Evolutionary conservation across 768 basidiomycete genomes (phyloP).

Genomic region (Boletus bicolor): DNA sequence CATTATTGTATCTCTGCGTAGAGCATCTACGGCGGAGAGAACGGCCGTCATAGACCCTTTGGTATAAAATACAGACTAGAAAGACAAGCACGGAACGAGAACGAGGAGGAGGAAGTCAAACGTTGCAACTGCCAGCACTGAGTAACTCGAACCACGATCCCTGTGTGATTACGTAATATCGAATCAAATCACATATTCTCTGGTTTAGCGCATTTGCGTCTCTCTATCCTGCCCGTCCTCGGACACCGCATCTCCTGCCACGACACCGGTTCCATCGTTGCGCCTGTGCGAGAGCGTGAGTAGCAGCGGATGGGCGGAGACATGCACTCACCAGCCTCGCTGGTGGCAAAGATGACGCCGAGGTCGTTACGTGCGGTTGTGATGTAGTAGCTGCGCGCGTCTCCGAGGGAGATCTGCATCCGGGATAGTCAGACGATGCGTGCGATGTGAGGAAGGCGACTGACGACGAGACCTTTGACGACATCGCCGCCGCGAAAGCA

Average conservation of each 20-base stretch:
- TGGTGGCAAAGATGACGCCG: slow-evolving; percentile 87
- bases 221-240: slow-evolving; percentile 74
- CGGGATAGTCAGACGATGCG: slow-evolving; percentile 5
- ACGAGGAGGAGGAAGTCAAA: neutral
- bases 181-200: slow-evolving; percentile 46
- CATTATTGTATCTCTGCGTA: slow-evolving; percentile 59
- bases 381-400: slow-evolving; percentile 88
- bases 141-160: slow-evolving; percentile 14
- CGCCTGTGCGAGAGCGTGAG: slow-evolving; percentile 43
- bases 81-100: slow-evolving; percentile 7
- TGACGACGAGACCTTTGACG: slow-evolving; percentile 79
- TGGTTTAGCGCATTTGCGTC: slow-evolving; percentile 84
- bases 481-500: slow-evolving; percentile 93
- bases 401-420: slow-evolving; percentile 81
- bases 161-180: slow-evolving; percentile 21
- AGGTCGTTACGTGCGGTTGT: slow-evolving; percentile 89
- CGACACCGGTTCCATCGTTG: slow-evolving; percentile 79
- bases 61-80: slow-evolving; percentile 23
- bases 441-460: slow-evolving; percentile 24
- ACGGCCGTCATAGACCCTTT: slow-evolving; percentile 56
- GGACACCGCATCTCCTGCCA: slow-evolving; percentile 93
- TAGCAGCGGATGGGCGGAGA: neutral
- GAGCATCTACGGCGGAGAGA: slow-evolving; percentile 54
- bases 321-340: slow-evolving; percentile 67
- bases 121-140: slow-evolving; percentile 3